Evolutionary conservation across 2,329 filamentous ascomycete genomes (phyloP), one percentile per base, ranked within the genome.

Genomic region (Rutstroemia sp.): DNA sequence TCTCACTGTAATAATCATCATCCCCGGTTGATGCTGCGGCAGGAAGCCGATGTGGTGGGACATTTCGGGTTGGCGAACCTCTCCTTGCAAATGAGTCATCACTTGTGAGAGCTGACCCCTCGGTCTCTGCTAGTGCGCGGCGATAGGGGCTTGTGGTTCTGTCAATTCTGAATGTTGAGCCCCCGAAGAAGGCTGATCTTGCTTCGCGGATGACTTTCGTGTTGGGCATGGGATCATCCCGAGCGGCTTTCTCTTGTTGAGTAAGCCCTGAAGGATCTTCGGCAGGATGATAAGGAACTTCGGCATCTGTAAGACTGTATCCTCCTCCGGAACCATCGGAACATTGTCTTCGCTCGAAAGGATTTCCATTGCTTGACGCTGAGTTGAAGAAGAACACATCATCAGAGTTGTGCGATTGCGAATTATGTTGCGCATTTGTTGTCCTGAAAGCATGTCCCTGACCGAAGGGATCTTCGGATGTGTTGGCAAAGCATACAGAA

Each of bases 81-180:
- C 51, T 36, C 44, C 48, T 47, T 12, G 55, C 44, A 17, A 46
- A 49, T 16, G 56, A 53, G 9, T 42, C 17, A 27, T 57, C 53
- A 4, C 51, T 25, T 45, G 39, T 48, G 16, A 58, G 7, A 23
- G 50, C 40, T 7, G 54, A 46, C 5, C 57, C 45, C 25, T 64
- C 61, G 36, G 54, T 54, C 48, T 64, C 61, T 5, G 63, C 61
- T 34, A 84, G 63, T 2, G 76, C 77, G 25, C 76, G 76, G 3
- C 80, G 76, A 61, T 78, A 85, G 0, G 80, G 79, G 54, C 80
- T 84, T 25, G 74, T 70, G 0, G 78, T 78, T 27, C 79, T 73
- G 58, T 82, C 81, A 0, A 81, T 68, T 58, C 79, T 76, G 16
- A 73, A 74, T 1, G 73, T 69, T 2, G 77, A 76, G 46, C 78